Percentiles rank a stretch among this genome's conserved stretches.
Conservation (phyloP, 352 stramenopile genomes). For the Phytophthora citricola region DNA sequence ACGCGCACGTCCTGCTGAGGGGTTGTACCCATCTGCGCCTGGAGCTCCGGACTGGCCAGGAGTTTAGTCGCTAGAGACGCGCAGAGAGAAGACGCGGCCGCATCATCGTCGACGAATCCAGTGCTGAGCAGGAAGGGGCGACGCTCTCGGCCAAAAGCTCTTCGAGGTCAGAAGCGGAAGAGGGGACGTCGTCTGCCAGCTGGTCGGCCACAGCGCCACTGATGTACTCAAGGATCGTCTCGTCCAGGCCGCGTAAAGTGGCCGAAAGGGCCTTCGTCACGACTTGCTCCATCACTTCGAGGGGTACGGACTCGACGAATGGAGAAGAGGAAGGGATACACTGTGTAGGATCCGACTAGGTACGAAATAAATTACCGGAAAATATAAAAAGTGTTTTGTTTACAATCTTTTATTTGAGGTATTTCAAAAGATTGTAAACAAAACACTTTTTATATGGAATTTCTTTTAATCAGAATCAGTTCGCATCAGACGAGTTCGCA, state of each 20-base stretch:
- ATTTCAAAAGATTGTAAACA: too few relatives aligned
- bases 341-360: too few relatives aligned
- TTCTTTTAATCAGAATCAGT: too few relatives aligned
- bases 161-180: constrained; percentile 44
- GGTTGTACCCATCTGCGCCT: constrained; percentile 12
- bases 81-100: constrained; percentile 48
- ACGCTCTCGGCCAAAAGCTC: constrained; percentile 60
- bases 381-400: too few relatives aligned
- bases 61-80: constrained; percentile 46
- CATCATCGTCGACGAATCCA: constrained; percentile 53
- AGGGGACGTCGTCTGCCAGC: constrained; percentile 46
- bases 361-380: too few relatives aligned
- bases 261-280: constrained; percentile 56
- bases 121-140: constrained; percentile 75
- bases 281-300: constrained; percentile 48
- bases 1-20: constrained; percentile 52
- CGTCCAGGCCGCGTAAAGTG: constrained; percentile 65
- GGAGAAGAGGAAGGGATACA: too few relatives aligned
- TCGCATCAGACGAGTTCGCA: too few relatives aligned
- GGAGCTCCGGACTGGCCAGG: constrained; percentile 37
- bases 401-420: too few relatives aligned
- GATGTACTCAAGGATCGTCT: constrained; percentile 77
- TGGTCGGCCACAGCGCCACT: constrained; percentile 59
- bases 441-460: too few relatives aligned
- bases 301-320: too few relatives aligned